These are phyloP conservation scores for Haplosporangium sp. DNA, from an alignment of 371 early-diverging fungal species.

Conservation along the genomic window DNA sequence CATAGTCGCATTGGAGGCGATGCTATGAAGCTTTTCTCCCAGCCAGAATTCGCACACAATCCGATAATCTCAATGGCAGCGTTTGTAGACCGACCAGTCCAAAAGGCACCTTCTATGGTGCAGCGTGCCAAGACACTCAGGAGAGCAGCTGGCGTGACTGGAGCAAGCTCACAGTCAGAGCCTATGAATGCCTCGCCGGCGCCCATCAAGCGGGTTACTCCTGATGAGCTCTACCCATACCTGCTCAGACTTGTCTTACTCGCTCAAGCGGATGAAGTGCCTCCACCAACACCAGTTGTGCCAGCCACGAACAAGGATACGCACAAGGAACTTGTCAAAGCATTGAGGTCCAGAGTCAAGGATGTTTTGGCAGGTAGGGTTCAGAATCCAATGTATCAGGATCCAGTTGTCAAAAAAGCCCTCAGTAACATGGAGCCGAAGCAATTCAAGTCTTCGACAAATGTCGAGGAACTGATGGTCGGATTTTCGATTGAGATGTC, in stretches of 20 bases:
- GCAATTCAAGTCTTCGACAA: slow-evolving; percentile 46
- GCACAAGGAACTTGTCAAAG: slow-evolving; percentile 49
- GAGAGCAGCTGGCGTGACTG: slow-evolving; percentile 48
- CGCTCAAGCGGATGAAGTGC: slow-evolving; percentile 40
- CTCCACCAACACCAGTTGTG: slow-evolving; percentile 19
- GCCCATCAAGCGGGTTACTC: slow-evolving; percentile 15
- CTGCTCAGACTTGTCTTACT: slow-evolving; percentile 39
- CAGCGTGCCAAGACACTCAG: slow-evolving; percentile 42
- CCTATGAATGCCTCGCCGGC: slow-evolving; percentile 2
- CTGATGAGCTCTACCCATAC: slow-evolving; percentile 47
- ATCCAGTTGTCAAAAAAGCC: slow-evolving; percentile 45
- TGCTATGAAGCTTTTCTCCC: slow-evolving; percentile 34
- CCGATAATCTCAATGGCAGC: slow-evolving; percentile 52
- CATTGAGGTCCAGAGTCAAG: slow-evolving; percentile 28
- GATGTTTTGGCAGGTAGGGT: slow-evolving; percentile 38
- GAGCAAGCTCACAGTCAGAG: slow-evolving; percentile 19
- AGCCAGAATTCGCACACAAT: slow-evolving; percentile 42
- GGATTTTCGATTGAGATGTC: slow-evolving; percentile 53
- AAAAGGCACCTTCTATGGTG: slow-evolving; percentile 45
- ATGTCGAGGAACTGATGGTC: slow-evolving; percentile 41
- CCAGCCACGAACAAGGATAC: slow-evolving; percentile 33
- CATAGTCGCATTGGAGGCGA: slow-evolving; percentile 46
- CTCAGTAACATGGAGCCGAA: slow-evolving; percentile 45
- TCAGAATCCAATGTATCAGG: slow-evolving; percentile 40
- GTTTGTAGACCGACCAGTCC: slow-evolving; percentile 35